Conservation (phyloP, 306 rosid genomes). For the Lagenaria siceraria region DNA sequence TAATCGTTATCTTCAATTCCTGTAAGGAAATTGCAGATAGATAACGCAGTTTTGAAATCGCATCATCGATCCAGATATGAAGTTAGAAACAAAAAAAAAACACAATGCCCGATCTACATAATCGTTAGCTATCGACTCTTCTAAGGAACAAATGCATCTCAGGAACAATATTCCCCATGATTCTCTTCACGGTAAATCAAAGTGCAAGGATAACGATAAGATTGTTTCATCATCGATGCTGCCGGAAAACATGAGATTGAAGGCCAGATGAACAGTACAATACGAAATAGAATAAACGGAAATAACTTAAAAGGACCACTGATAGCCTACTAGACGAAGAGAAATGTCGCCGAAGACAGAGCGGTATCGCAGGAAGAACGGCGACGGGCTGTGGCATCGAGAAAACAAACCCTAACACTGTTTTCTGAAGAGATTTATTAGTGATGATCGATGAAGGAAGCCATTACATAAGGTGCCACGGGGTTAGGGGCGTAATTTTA, state of each 20-base stretch:
- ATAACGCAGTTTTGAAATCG: conserved; percentile 44
- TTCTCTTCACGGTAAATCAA: conserved; percentile 61
- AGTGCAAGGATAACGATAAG: conserved; percentile 52
- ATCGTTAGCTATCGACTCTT: not conserved
- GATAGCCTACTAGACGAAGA: not conserved
- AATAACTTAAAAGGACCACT: not conserved
- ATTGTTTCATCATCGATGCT: conserved; percentile 24
- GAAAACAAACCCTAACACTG: not conserved
- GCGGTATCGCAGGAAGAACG: not conserved
- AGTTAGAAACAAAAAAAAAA: not conserved
- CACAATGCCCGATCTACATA: not conserved
- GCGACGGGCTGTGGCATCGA: not conserved
- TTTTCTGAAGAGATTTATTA: not conserved
- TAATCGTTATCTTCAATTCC: conserved; percentile 17
- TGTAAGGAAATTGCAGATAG: conserved; percentile 17
- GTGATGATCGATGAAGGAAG: not conserved
- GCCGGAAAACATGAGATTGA: not conserved
- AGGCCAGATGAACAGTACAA: not conserved
- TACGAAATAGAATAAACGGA: not conserved
- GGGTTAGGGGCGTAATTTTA: not conserved
- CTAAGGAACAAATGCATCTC: not conserved
- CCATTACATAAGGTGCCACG: not conserved
- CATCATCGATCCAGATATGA: conserved; percentile 27
- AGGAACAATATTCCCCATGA: conserved; percentile 31
- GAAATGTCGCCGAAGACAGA: not conserved